Percentiles rank a stretch among this genome's conserved stretches.
These are phyloP conservation scores for Fraxinus angustifolia DNA, from an alignment of 305 asterid species.

Conservation along the genomic window DNA sequence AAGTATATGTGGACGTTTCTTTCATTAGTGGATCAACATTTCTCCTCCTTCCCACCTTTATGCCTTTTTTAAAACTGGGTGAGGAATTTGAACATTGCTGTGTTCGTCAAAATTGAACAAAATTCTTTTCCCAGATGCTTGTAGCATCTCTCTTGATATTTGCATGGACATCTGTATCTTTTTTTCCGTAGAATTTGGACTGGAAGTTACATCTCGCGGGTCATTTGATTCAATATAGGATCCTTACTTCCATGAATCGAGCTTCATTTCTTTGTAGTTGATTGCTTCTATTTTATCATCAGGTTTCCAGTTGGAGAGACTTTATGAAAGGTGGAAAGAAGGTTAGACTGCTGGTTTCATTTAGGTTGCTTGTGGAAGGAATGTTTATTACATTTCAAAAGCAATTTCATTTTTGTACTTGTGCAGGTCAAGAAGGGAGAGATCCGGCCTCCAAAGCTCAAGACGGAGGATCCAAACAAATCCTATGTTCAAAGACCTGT, in stretches of 20 bases:
- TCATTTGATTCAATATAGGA: neutral
- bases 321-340: constrained; percentile 97
- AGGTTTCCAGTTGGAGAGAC: constrained; percentile 99
- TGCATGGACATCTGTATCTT: neutral
- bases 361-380: neutral
- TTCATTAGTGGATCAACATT: neutral
- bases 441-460: constrained; percentile 93
- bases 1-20: neutral
- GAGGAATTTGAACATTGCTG: neutral
- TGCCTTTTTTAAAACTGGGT: neutral
- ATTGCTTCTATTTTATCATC: constrained; percentile 12
- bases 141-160: neutral
- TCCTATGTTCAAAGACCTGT: constrained; percentile 95
- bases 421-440: constrained; percentile 87
- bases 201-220: neutral
- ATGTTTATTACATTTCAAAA: neutral
- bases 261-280: neutral
- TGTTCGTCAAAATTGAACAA: neutral
- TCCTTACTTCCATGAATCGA: neutral
- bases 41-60: neutral
- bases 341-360: constrained; percentile 36
- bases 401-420: neutral
- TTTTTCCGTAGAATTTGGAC: neutral
- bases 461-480: constrained; percentile 98
- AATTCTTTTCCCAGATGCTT: neutral